Evolutionary conservation across 345 rosid species (phyloP), one percentile per base, ranked within the genome.

Genomic region (Gossypioides kirkii): DNA sequence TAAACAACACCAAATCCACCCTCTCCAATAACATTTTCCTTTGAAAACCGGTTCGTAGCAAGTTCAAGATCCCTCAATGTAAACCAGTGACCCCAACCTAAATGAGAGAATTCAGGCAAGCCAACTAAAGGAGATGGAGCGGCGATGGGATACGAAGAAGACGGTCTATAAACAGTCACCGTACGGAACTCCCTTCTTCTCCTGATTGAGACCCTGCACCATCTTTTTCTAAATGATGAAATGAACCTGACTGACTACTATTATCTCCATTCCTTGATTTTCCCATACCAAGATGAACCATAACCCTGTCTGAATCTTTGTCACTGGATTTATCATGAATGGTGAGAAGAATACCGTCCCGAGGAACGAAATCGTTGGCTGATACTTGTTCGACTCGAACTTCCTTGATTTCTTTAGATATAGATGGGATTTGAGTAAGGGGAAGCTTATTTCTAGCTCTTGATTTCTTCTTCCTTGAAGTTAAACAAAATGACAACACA

Each of bases 51-150:
- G 73, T 81, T 89, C 20, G 96, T 90, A 13, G 96, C 96, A 23
- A 82, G 86, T 76, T 90, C 93, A 46, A 90, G 93, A 78, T 90
- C 96, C 78, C 91, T 86, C 81, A 90, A 63, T 0, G 96, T 90
- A 78, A 90, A 90, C 96, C 96, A 90, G 77, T 90, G 96, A 71
- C 96, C 96, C 96, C 96, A 90, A 26, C 93, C 96, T 74, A 90
- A 77, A 56, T 88, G 90, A 23, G 96, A 90, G 78, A 90, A 88
- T 73, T 90, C 91, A 14, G 96, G 96, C 64, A 90, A 80, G 46
- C 93, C 96, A 71, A 50, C 56, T 32, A 90, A 71, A 67, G 93
- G 93, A 71, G 95, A 87, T 80, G 91, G 90, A 77, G 96, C 87
- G 16, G 93, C 82, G 28, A 84, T 76, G 22, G 87, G 89, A 80